A percentile compares a stretch with the other conserved stretches of the same genome.
Conservation (phyloP, 148 eudicot species). For the Fallopia convolvulus region DNA sequence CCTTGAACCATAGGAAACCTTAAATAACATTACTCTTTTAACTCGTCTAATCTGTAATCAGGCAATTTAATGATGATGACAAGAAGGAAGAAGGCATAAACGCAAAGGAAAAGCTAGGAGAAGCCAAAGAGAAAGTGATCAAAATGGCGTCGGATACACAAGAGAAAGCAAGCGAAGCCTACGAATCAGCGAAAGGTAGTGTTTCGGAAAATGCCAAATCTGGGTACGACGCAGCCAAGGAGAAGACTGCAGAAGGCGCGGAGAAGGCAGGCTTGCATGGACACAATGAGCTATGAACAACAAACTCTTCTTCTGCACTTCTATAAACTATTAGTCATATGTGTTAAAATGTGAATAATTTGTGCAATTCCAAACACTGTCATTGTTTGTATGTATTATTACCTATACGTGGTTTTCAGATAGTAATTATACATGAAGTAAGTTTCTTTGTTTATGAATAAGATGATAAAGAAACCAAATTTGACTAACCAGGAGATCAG, state of each 20-base stretch:
- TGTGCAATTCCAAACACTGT: neutral
- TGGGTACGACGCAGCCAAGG: neutral
- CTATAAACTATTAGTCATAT: neutral
- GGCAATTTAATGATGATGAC: neutral
- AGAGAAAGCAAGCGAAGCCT: slow-evolving; percentile 1
- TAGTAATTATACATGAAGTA: neutral
- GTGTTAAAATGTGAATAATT: neutral
- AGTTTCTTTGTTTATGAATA: neutral
- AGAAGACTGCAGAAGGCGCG: neutral
- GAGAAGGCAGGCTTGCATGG: neutral
- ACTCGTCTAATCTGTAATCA: neutral
- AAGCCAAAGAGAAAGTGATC: neutral
- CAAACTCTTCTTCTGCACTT: neutral
- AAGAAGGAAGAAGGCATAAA: neutral
- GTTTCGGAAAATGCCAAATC: neutral
- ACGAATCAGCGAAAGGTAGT: neutral
- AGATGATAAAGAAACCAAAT: too few species aligned
- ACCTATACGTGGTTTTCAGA: neutral
- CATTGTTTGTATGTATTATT: neutral
- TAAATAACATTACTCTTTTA: neutral
- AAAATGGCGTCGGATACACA: neutral
- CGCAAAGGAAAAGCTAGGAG: neutral
- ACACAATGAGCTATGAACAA: neutral
- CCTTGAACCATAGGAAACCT: too few species aligned
- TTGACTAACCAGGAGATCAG: too few species aligned